These are phyloP conservation scores for Huntiella decipiens DNA, from an alignment of 2,329 filamentous ascomycete species.

Conservation along the genomic window DNA sequence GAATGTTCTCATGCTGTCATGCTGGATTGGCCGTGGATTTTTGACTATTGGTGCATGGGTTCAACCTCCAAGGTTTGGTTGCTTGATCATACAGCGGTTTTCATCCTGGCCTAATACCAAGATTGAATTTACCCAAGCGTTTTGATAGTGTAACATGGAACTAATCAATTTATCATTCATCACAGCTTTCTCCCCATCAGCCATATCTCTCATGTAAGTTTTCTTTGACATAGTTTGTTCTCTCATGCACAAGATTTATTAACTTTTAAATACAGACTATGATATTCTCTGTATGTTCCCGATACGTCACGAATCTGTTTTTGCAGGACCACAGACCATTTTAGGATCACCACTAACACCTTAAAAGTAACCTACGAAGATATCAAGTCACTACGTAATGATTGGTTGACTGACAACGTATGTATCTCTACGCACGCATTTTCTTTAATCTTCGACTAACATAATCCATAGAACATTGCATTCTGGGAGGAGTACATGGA, in stretches of 20 bases:
- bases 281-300: conserved; percentile 20
- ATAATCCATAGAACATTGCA: conserved; percentile 53
- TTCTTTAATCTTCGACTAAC: conserved; percentile 6
- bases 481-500: conserved; percentile 99
- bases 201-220: conserved; percentile 28
- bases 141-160: neutral
- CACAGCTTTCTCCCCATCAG: conserved; percentile 20
- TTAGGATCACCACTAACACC: neutral
- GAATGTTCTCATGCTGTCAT: no score
- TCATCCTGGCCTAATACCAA: neutral
- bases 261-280: conserved; percentile 16
- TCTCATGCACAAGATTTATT: conserved; percentile 4
- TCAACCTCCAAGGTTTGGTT: neutral
- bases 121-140: neutral
- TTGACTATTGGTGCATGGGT: neutral
- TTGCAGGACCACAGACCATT: neutral
- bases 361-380: conserved; percentile 37
- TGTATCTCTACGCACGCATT: conserved; percentile 16
- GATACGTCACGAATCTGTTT: neutral
- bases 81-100: neutral
- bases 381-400: conserved; percentile 68
- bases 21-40: no score
- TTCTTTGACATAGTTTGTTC: neutral
- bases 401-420: conserved; percentile 96
- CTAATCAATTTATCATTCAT: neutral